Conservation (phyloP, 2,329 filamentous ascomycete genomes). For the Alternaria sp. region DNA sequence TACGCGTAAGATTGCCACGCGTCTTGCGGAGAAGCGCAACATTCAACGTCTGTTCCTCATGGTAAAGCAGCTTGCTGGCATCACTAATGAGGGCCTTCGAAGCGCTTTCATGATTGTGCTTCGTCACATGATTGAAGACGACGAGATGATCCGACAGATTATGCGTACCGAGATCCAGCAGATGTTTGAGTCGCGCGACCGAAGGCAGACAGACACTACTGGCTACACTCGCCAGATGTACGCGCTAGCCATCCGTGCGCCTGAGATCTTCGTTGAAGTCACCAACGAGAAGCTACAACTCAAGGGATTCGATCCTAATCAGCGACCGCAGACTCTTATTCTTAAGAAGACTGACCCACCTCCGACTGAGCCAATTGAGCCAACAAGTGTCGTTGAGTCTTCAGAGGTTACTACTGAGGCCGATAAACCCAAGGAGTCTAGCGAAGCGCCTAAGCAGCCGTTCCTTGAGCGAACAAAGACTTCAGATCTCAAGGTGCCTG, state of each 20-base stretch:
- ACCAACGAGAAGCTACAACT: conserved; percentile 85
- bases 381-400: conserved; percentile 16
- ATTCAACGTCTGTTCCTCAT: conserved; percentile 91
- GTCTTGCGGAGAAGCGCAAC: conserved; percentile 85
- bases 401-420: conserved; percentile 42
- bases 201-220: conserved; percentile 68
- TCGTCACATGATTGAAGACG: conserved; percentile 92
- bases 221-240: conserved; percentile 79
- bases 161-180: conserved; percentile 88
- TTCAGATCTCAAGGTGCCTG: conserved; percentile 76
- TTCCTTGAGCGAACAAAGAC: conserved; percentile 71
- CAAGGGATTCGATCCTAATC: conserved; percentile 64
- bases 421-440: conserved; percentile 43
- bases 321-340: conserved; percentile 60
- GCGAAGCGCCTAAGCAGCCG: conserved; percentile 44
- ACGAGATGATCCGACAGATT: conserved; percentile 85
- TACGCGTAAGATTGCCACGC: conserved; percentile 73
- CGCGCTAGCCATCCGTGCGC: conserved; percentile 79
- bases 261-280: conserved; percentile 84
- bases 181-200: conserved; percentile 67
- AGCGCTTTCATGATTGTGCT: conserved; percentile 83
- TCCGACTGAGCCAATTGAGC: conserved; percentile 22
- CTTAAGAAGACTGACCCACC: conserved; percentile 58
- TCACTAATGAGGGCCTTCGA: conserved; percentile 76
- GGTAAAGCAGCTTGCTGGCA: conserved; percentile 87